phyloP scores from a whole-genome alignment of 116 monocot genomes.

The Zostera marina region DNA sequence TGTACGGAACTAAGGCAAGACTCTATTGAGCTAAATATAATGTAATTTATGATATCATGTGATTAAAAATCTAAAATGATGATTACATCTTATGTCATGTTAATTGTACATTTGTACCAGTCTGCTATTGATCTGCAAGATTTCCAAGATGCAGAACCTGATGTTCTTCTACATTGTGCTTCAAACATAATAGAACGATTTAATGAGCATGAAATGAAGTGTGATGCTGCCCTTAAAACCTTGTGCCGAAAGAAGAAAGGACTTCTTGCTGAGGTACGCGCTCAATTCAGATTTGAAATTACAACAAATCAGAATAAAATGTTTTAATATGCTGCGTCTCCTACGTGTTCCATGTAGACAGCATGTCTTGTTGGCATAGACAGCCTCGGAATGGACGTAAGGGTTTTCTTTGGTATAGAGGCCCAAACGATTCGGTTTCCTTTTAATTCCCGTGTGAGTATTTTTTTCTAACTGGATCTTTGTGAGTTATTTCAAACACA shows the following conservation, averaged over 20 bases:
- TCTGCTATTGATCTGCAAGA: conserved; percentile 34
- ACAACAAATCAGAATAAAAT: too few species aligned
- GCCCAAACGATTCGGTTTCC: conserved; percentile 55
- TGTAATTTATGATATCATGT: background rate
- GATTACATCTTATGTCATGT: background rate
- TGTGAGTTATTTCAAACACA: background rate
- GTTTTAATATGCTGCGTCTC: background rate
- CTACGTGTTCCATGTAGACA: conserved; percentile 17
- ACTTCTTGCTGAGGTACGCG: conserved; percentile 41
- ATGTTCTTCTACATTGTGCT: conserved; percentile 52
- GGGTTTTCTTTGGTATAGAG: conserved; percentile 51
- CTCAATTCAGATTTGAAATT: background rate
- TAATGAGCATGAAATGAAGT: conserved; percentile 23
- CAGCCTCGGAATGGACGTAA: conserved; percentile 75
- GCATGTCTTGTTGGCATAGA: conserved; percentile 69
- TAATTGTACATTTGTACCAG: conserved; percentile 19
- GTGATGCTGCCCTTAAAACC: conserved; percentile 36
- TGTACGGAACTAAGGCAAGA: conserved; percentile 47
- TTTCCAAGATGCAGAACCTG: conserved; percentile 75
- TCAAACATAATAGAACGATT: conserved; percentile 49
- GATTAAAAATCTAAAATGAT: background rate
- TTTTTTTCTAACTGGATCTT: background rate
- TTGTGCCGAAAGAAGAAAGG: conserved; percentile 68
- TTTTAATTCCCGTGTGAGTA: conserved; percentile 50
- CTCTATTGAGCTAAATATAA: background rate